Evolutionary conservation across 352 stramenopile species (phyloP).

Genomic region (Achlya hypogyna): DNA sequence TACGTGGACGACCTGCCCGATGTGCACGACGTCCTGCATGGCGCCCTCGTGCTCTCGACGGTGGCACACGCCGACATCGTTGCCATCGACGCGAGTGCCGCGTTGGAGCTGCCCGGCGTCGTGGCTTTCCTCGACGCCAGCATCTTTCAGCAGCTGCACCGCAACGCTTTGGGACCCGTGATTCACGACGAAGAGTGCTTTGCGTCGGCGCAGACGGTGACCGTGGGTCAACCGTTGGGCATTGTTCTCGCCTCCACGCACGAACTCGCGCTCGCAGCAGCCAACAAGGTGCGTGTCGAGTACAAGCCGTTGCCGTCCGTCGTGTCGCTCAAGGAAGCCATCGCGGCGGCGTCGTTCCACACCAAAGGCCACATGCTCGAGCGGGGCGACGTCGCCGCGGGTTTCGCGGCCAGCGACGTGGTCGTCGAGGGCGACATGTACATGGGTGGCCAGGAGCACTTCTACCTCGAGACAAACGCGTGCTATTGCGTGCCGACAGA

Average conservation of each 20-base stretch:
- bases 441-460: constrained; percentile 92
- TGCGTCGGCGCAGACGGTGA: constrained; percentile 52
- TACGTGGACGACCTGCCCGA: constrained; percentile 93
- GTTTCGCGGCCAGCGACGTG: constrained; percentile 50
- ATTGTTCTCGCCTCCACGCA: constrained; percentile 78
- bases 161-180: constrained; percentile 73
- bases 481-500: constrained; percentile 74
- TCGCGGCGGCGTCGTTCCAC: constrained; percentile 87
- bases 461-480: constrained; percentile 92
- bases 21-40: constrained; percentile 82
- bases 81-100: constrained; percentile 73
- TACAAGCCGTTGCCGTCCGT: constrained; percentile 86
- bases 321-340: constrained; percentile 94
- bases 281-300: constrained; percentile 77
- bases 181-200: constrained; percentile 86
- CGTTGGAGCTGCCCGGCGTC: constrained; percentile 83
- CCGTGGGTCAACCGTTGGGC: constrained; percentile 71
- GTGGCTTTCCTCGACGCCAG: constrained; percentile 75
- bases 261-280: constrained; percentile 59
- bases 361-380: constrained; percentile 73
- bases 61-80: constrained; percentile 73
- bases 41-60: constrained; percentile 85
- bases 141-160: constrained; percentile 56
- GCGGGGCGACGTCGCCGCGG: constrained; percentile 71
- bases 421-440: constrained; percentile 83